Conservation (phyloP, 2,329 filamentous ascomycete genomes). For the Stachybotrys elegans region DNA sequence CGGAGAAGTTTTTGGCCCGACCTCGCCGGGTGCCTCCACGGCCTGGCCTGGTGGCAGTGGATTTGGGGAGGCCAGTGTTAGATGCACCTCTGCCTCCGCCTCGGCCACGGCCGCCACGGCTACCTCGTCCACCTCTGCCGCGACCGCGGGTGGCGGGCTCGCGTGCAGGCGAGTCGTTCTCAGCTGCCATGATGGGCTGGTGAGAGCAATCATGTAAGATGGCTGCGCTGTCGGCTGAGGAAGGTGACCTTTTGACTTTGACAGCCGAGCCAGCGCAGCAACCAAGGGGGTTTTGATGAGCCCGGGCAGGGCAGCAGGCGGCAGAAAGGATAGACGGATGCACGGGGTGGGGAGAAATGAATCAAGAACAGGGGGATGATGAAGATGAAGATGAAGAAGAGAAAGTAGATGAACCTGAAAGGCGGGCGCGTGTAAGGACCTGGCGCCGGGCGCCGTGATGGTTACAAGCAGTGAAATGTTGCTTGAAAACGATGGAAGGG, state of each 20-base stretch:
- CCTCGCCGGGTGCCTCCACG: constrained; percentile 38
- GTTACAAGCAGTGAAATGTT: neutral
- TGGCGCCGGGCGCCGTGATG: neutral
- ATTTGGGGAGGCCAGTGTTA: constrained; percentile 25
- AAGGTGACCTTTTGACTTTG: too few species aligned
- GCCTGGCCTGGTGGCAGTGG: constrained; percentile 30
- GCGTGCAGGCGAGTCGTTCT: constrained; percentile 31
- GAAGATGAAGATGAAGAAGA: constrained; percentile 10
- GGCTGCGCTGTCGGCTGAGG: neutral
- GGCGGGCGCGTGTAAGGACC: too few species aligned
- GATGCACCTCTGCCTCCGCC: constrained; percentile 20
- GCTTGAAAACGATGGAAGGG: constrained; percentile 1
- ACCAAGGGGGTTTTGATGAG: too few species aligned
- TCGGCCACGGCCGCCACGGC: constrained; percentile 22
- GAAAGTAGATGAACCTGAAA: too few species aligned
- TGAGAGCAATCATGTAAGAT: constrained; percentile 26
- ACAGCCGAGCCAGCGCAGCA: too few species aligned
- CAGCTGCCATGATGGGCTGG: constrained; percentile 28
- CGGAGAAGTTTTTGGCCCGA: constrained; percentile 51
- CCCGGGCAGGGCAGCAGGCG: too few species aligned
- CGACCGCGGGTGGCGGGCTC: constrained; percentile 31
- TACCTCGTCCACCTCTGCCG: constrained; percentile 25
- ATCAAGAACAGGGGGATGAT: too few species aligned
- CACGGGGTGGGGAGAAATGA: too few species aligned
- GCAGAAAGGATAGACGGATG: too few species aligned